Percentiles rank a stretch among this genome's conserved stretches.
Conservation (phyloP, 2,329 filamentous ascomycete genomes). For the Verticillium longisporum region DNA sequence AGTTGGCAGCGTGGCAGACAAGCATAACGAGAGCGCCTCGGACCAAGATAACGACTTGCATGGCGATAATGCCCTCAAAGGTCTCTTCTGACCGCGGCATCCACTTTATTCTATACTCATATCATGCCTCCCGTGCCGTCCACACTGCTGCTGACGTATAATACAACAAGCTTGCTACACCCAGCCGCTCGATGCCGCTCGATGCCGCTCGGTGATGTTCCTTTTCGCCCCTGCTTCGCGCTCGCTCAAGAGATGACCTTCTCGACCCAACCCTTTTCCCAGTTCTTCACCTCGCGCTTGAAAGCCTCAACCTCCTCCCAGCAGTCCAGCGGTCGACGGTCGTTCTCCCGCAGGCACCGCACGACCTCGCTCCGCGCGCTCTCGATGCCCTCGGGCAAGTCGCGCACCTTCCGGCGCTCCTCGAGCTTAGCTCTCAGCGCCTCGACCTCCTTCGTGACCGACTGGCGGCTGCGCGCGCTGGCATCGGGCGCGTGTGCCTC, state of each 20-base stretch:
- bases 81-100: neutral
- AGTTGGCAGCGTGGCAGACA: neutral
- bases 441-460: constrained; percentile 53
- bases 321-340: constrained; percentile 85
- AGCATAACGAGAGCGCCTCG: neutral
- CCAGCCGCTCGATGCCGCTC: too few relatives aligned
- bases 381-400: constrained; percentile 66
- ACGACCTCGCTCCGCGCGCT: constrained; percentile 70
- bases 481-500: constrained; percentile 22
- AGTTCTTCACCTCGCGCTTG: constrained; percentile 76
- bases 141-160: constrained; percentile 3
- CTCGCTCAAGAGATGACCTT: constrained; percentile 53
- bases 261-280: constrained; percentile 86
- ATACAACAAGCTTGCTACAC: constrained; percentile 1
- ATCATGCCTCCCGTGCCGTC: neutral
- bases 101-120: constrained; percentile 1
- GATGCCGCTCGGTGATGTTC: neutral
- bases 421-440: constrained; percentile 53
- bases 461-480: constrained; percentile 29
- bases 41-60: neutral
- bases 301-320: constrained; percentile 90
- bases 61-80: neutral
- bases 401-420: constrained; percentile 56
- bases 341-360: constrained; percentile 74
- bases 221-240: neutral